phyloP scores from a whole-genome alignment of 805 yeast genomes.

The Wickerhamiella siamensis region DNA sequence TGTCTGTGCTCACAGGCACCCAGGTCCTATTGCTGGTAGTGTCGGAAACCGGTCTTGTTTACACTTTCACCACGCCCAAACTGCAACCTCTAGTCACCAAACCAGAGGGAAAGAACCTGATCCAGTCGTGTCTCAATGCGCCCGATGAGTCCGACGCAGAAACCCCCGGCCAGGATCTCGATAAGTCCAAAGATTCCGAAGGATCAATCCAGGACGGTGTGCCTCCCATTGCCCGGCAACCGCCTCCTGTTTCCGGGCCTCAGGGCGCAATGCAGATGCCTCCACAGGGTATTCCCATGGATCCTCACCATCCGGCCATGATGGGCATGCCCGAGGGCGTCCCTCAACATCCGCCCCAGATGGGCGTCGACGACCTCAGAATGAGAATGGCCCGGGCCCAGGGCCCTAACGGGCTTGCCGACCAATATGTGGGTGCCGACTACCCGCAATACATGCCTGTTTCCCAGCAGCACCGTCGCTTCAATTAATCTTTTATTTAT shows the following conservation, averaged over 20 bases:
- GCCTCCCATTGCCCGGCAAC: not conserved
- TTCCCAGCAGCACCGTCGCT: conserved; percentile 8
- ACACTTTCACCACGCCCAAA: conserved; percentile 98
- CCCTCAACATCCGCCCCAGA: not conserved
- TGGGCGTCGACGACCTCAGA: not conserved
- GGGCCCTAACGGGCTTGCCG: conserved; percentile 12
- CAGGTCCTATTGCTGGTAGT: conserved; percentile 91
- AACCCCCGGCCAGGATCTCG: not conserved
- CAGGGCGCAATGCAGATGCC: conserved; percentile 2
- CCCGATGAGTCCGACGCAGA: conserved; percentile 50
- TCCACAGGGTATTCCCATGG: conserved; percentile 2
- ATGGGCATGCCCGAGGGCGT: conserved; percentile 3
- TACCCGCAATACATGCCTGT: conserved; percentile 10
- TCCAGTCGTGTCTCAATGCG: conserved; percentile 93
- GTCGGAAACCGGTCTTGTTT: conserved; percentile 95
- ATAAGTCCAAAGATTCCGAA: not conserved
- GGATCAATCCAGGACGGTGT: conserved; percentile 1
- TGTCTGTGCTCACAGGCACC: conserved; percentile 92
- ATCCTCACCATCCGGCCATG: conserved; percentile 1
- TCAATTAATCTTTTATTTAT: conserved; percentile 1
- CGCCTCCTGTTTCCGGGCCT: conserved; percentile 4
- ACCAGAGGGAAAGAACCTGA: conserved; percentile 91
- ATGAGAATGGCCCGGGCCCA: conserved; percentile 2
- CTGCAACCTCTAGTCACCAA: conserved; percentile 95
- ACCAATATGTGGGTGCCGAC: conserved; percentile 9